Conservation (phyloP, 352 stramenopile species). For the Nothophytophthora sp. region DNA sequence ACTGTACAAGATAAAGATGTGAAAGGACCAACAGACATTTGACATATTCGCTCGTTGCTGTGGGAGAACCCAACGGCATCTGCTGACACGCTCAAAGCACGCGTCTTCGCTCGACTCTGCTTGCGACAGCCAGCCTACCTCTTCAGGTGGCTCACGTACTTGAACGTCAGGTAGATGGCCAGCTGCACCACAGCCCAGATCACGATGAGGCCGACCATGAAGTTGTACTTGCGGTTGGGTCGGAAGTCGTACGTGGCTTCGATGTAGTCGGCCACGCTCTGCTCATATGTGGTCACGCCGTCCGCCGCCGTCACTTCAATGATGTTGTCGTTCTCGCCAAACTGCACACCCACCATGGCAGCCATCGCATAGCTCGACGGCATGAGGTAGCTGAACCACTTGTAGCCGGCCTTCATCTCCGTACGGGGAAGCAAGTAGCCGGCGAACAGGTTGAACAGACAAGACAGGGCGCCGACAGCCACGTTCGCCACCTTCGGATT, state of each 20-base stretch:
- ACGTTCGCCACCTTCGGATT: slow-evolving; percentile 76
- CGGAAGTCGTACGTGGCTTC: slow-evolving; percentile 50
- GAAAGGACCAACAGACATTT: too few species aligned
- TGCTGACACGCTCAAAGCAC: too few species aligned
- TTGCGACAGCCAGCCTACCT: slow-evolving; percentile 30
- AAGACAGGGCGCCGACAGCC: slow-evolving; percentile 60
- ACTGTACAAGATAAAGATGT: too few species aligned
- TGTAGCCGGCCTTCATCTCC: slow-evolving; percentile 52
- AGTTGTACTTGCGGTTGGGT: slow-evolving; percentile 41
- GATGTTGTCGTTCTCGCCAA: slow-evolving; percentile 30
- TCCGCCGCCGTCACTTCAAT: slow-evolving; percentile 8
- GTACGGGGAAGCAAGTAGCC: slow-evolving; percentile 52
- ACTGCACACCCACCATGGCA: slow-evolving; percentile 33
- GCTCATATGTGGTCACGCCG: slow-evolving; percentile 4
- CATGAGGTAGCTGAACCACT: slow-evolving; percentile 68
- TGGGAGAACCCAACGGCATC: too few species aligned
- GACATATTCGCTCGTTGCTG: too few species aligned
- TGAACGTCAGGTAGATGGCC: slow-evolving; percentile 61
- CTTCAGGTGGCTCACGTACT: slow-evolving; percentile 75
- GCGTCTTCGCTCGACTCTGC: too few species aligned
- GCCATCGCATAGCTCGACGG: slow-evolving; percentile 54
- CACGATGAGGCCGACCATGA: slow-evolving; percentile 48
- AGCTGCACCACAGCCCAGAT: slow-evolving; percentile 59
- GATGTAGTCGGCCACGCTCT: slow-evolving; percentile 34
- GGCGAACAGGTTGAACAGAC: slow-evolving; percentile 63